Conservation (phyloP, 2,329 filamentous ascomycete genomes). For the Trichoderma sp. region DNA sequence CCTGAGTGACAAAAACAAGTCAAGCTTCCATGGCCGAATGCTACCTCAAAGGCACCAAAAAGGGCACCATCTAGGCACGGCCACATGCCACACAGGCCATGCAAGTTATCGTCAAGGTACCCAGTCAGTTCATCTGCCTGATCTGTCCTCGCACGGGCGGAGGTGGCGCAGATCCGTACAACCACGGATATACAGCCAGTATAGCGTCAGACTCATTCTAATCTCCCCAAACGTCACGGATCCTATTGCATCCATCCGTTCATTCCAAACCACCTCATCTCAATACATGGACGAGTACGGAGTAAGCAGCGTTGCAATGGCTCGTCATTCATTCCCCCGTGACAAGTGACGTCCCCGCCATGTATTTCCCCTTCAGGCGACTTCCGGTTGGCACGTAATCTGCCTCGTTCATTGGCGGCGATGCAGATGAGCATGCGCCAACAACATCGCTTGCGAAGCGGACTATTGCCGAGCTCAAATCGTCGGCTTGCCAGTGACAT, state of each 20-base stretch:
- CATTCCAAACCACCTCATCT: not conserved
- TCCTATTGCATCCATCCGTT: not conserved
- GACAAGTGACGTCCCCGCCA: not conserved
- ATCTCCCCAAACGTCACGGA: not conserved
- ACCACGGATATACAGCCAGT: not conserved
- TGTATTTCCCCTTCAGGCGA: not conserved
- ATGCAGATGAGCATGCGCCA: not conserved
- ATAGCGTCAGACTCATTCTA: not conserved
- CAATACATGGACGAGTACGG: no score
- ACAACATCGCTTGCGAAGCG: not conserved
- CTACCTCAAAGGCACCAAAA: not conserved
- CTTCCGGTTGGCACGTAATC: not conserved
- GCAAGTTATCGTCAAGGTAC: conserved; percentile 3
- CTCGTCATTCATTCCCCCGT: not conserved
- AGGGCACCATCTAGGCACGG: not conserved
- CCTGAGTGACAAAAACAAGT: not conserved
- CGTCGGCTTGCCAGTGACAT: not conserved
- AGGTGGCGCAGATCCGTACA: not conserved
- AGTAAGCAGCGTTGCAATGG: not conserved
- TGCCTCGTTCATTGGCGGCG: not conserved
- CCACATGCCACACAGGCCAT: not conserved
- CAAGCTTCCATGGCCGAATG: not conserved
- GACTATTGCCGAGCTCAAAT: not conserved
- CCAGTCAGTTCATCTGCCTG: not conserved
- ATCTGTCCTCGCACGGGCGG: not conserved